Evolutionary conservation across 2,329 filamentous ascomycete genomes (phyloP).

Genomic region (Ophiostoma novo-ulmi): DNA sequence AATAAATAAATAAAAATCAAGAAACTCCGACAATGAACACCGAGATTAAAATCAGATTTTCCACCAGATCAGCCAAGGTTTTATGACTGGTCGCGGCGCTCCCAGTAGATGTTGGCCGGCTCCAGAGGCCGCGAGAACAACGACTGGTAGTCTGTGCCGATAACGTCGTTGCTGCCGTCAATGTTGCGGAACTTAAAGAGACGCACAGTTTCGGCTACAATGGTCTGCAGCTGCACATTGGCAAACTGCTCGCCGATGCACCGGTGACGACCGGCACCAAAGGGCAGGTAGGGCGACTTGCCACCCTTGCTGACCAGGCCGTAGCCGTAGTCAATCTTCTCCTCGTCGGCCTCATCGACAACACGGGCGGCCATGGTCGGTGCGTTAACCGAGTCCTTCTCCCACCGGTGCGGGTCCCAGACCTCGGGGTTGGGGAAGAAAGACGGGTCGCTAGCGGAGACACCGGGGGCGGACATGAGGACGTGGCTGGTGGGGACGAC

Average conservation of each 20-base stretch:
- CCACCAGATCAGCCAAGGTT: background rate
- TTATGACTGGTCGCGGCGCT: constrained; percentile 53
- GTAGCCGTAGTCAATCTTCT: constrained; percentile 89
- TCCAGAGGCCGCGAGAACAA: constrained; percentile 69
- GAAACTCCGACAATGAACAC: constrained; percentile 2
- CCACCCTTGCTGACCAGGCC: constrained; percentile 88
- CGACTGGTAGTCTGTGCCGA: constrained; percentile 63
- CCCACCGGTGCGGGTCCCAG: constrained; percentile 93
- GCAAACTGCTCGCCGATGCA: constrained; percentile 98
- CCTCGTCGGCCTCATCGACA: constrained; percentile 53
- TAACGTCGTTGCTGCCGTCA: constrained; percentile 63
- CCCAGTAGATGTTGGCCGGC: constrained; percentile 69
- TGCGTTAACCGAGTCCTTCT: constrained; percentile 55
- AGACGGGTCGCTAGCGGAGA: constrained; percentile 63
- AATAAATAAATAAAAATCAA: background rate
- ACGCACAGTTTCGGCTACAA: constrained; percentile 70
- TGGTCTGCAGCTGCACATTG: constrained; percentile 84
- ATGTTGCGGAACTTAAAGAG: constrained; percentile 74
- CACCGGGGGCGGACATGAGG: constrained; percentile 79
- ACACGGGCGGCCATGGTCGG: constrained; percentile 40
- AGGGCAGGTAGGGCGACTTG: constrained; percentile 84
- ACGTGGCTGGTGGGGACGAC: constrained; percentile 75
- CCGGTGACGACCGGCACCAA: constrained; percentile 85
- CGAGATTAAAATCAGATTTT: background rate
- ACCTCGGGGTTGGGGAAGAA: constrained; percentile 76